Evolutionary conservation across 192 early-diverging fungal species (phyloP).

Genomic region (Coemansia sp.): DNA sequence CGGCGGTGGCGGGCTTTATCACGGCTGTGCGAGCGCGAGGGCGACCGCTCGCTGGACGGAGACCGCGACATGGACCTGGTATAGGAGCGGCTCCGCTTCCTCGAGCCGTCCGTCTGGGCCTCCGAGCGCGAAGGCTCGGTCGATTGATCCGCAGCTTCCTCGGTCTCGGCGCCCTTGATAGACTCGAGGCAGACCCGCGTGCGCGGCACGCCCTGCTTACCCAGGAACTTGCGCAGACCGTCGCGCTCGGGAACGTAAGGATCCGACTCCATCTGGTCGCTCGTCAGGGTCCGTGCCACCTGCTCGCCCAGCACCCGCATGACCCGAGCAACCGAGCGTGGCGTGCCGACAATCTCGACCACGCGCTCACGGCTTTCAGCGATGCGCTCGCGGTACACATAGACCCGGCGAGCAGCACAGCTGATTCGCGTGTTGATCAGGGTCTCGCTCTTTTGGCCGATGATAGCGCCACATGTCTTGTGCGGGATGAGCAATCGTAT

Average conservation of each 20-base stretch:
- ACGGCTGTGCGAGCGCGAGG: conserved; percentile 20
- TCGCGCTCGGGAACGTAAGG: conserved; percentile 44
- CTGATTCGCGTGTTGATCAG: conserved; percentile 45
- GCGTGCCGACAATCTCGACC: conserved; percentile 47
- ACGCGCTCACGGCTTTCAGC: conserved; percentile 46
- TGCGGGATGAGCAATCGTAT: conserved; percentile 46
- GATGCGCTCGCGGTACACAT: conserved; percentile 52
- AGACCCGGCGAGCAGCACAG: conserved; percentile 41
- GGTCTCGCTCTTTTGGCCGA: conserved; percentile 49
- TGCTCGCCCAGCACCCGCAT: conserved; percentile 39
- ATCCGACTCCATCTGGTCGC: conserved; percentile 39
- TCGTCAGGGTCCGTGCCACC: conserved; percentile 33
- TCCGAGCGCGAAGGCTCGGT: neutral
- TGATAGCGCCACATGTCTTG: conserved; percentile 50
- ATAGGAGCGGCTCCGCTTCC: conserved; percentile 12
- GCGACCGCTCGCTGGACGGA: conserved; percentile 11
- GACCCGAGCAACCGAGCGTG: conserved; percentile 22
- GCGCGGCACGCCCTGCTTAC: conserved; percentile 44
- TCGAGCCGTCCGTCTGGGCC: conserved; percentile 2
- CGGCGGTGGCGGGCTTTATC: conserved; percentile 1
- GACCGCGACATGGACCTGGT: conserved; percentile 14
- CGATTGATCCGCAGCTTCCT: neutral
- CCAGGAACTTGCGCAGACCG: conserved; percentile 42
- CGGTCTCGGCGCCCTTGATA: conserved; percentile 18
- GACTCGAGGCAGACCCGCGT: conserved; percentile 32